Evolutionary conservation across 2,329 filamentous ascomycete species (phyloP), one percentile per base, ranked within the genome.

Genomic region (Periconia sp.): DNA sequence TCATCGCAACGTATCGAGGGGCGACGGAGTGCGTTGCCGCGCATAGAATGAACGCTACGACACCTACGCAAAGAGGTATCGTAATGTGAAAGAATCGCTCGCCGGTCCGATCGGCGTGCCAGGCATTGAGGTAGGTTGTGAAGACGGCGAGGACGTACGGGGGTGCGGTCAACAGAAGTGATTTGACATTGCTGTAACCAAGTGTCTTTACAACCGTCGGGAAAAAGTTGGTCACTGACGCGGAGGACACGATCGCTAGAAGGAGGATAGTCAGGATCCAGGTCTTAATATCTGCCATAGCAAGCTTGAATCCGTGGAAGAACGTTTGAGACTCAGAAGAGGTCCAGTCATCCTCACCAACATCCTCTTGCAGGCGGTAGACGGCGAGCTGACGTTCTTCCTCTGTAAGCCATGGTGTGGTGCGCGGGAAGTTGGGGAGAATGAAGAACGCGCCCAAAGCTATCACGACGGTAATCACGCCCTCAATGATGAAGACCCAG

Each of bases 401-500:
- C 19, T 71, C 67, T 6, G 58, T 70, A 26, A 73, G 59, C 70
- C 70, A 72, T 11, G 45, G 45, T 3, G 58, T 74, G 43, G 59
- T 76, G 19, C 78, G 74, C 2, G 86, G 86, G 50, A 87, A 87
- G 60, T 89, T 82, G 0, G 86, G 86, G 11, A 90, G 72, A 21
- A 88, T 68, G 54, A 81, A 83, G 59, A 77, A 78, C 2, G 83
- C 76, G 1, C 64, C 55, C 5, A 82, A 61, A 11, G 86, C 85
- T 19, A 89, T 74, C 5, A 71, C 72, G 17, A 89, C 71, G 1
- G 86, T 89, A 45, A 86, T 76, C 12, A 77, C 73, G 17, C 86
- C 86, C 64, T 89, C 86, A 26, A 89, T 83, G 40, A 89, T 83
- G 69, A 88, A 88, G 0, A 87, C 71, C 80, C 80, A 85, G 10